Percentiles rank a stretch among this genome's conserved stretches.
These are phyloP conservation scores for Rhypophila decipiens DNA, from an alignment of 495 filamentous ascomycete species.

Conservation along the genomic window DNA sequence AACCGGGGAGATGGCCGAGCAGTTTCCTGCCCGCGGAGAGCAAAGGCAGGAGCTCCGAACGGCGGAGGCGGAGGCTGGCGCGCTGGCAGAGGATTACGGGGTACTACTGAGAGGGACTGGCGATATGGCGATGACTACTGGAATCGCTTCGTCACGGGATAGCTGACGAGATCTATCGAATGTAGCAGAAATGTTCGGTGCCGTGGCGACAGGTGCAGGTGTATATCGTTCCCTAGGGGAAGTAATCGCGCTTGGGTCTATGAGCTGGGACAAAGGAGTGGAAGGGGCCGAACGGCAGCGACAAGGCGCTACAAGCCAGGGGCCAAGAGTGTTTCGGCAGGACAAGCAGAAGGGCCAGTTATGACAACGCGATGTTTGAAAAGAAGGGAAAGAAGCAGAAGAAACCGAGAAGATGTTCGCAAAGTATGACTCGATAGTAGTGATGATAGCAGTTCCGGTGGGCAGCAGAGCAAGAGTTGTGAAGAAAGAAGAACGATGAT, in stretches of 20 bases:
- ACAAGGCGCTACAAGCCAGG: neutral
- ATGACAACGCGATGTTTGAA: neutral
- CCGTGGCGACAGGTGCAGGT: too few relatives aligned
- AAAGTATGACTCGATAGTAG: too few relatives aligned
- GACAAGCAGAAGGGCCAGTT: neutral
- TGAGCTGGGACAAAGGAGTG: neutral
- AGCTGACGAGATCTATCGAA: too few relatives aligned
- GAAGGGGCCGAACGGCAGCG: neutral
- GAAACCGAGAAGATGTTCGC: too few relatives aligned
- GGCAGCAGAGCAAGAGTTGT: neutral
- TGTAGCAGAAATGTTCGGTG: too few relatives aligned
- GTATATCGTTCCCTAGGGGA: neutral
- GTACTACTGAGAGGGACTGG: neutral
- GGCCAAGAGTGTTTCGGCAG: neutral
- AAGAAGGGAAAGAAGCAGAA: neutral
- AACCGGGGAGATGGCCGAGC: constrained; percentile 17
- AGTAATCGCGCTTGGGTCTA: neutral
- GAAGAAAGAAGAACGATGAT: neutral
- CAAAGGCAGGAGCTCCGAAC: constrained; percentile 5
- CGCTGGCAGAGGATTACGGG: neutral
- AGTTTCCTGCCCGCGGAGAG: constrained; percentile 32
- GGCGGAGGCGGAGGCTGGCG: neutral
- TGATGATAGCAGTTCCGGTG: too few relatives aligned
- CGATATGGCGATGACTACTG: too few relatives aligned
- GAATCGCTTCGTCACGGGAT: too few relatives aligned